Percentiles rank a stretch among this genome's conserved stretches.
Conservation (phyloP, 495 filamentous ascomycete genomes). For the Pyrenula aspistea region DNA sequence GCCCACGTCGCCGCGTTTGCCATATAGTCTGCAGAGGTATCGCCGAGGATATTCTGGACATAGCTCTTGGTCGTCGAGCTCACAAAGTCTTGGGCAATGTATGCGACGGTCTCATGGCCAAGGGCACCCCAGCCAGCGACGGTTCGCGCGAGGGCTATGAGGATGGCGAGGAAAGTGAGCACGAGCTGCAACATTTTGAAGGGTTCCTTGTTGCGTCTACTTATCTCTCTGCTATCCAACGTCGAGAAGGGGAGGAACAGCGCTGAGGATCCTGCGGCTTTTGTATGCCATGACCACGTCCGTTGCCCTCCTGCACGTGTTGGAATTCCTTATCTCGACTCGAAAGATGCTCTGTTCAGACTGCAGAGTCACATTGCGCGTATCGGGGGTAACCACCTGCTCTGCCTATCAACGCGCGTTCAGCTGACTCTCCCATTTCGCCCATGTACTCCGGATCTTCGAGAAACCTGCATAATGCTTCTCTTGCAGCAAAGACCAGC, state of each 20-base stretch:
- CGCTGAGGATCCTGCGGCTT: not conserved
- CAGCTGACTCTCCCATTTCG: not conserved
- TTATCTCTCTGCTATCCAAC: not conserved
- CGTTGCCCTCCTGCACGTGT: not conserved
- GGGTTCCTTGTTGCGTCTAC: not conserved
- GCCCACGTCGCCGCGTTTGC: constrained; percentile 51
- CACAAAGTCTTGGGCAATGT: constrained; percentile 43
- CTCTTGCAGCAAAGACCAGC: not conserved
- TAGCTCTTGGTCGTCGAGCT: constrained; percentile 27
- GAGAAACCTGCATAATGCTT: not conserved
- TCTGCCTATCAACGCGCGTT: not conserved
- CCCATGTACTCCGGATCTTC: not conserved
- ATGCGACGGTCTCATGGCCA: constrained; percentile 51
- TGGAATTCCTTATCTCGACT: not conserved
- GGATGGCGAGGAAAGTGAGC: not conserved
- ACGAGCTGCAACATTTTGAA: not conserved
- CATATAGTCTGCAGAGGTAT: constrained; percentile 40
- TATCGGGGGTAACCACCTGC: not conserved
- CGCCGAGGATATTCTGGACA: constrained; percentile 34
- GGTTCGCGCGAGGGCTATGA: not conserved
- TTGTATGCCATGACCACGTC: not conserved
- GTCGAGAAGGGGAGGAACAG: not conserved
- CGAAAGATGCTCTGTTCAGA: not conserved
- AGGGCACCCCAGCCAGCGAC: constrained; percentile 35
- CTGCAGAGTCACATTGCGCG: not conserved